Percentiles rank a stretch among this genome's conserved stretches.
phyloP scores from a whole-genome alignment of 1,284 basidiomycete species.

The Hortiboletus rubellus region DNA sequence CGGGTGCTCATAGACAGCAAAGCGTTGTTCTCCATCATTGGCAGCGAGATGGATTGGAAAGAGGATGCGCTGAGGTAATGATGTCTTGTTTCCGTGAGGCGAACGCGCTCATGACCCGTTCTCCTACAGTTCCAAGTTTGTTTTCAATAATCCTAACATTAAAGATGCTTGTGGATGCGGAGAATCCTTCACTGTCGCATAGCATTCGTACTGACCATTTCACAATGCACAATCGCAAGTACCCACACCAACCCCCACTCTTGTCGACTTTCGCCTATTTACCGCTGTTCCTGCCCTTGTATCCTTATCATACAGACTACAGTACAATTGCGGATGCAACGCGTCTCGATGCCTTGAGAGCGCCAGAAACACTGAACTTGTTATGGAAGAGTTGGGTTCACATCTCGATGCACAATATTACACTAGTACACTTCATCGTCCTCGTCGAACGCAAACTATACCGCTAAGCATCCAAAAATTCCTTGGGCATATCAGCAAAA shows the following conservation, averaged over 20 bases:
- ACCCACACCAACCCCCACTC: slow-evolving; percentile 13
- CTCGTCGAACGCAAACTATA: neutral
- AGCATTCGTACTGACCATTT: slow-evolving; percentile 16
- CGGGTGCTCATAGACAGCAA: slow-evolving; percentile 95
- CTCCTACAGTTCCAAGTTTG: slow-evolving; percentile 75
- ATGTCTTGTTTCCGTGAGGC: neutral
- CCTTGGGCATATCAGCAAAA: slow-evolving; percentile 73
- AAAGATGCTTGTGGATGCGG: slow-evolving; percentile 95
- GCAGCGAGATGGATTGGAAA: slow-evolving; percentile 98
- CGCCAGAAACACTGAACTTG: neutral
- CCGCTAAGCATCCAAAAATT: slow-evolving; percentile 55
- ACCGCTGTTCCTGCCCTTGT: slow-evolving; percentile 22
- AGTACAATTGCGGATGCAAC: slow-evolving; percentile 12
- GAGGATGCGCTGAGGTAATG: slow-evolving; percentile 85
- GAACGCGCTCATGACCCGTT: slow-evolving; percentile 1
- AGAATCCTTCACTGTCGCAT: slow-evolving; percentile 77
- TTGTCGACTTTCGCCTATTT: neutral
- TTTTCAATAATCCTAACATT: slow-evolving; percentile 88
- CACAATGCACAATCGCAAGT: slow-evolving; percentile 9
- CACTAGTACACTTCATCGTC: slow-evolving; percentile 21
- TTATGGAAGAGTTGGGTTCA: slow-evolving; percentile 17
- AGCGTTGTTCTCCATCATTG: slow-evolving; percentile 97
- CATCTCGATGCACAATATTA: slow-evolving; percentile 14
- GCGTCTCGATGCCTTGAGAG: neutral
- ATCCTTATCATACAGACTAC: slow-evolving; percentile 29